These are phyloP conservation scores for Trichoderma atrobrunneum DNA, from an alignment of 2,329 filamentous ascomycete genomes.

Conservation along the genomic window DNA sequence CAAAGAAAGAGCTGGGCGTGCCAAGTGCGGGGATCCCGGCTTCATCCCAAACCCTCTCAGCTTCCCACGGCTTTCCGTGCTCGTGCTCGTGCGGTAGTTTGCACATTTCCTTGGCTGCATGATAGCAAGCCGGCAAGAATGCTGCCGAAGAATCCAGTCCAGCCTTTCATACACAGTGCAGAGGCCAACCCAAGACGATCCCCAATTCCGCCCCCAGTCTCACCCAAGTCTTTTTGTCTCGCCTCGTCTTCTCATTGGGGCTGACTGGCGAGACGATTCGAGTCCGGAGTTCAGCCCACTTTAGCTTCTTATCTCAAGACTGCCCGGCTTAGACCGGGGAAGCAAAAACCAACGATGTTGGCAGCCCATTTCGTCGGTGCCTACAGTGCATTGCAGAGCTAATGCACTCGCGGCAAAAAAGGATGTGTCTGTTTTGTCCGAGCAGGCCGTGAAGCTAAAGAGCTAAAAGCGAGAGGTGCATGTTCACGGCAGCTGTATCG, in stretches of 20 bases:
- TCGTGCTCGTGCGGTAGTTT: neutral
- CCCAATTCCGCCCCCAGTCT: neutral
- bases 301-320: neutral
- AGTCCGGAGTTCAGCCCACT: neutral
- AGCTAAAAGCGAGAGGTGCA: neutral
- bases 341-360: neutral
- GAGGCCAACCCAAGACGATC: neutral
- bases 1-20: neutral
- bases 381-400: neutral
- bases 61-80: neutral
- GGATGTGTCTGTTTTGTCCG: neutral
- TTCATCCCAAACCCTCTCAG: neutral
- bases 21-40: slow-evolving; percentile 8
- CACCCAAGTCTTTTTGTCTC: neutral
- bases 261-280: neutral
- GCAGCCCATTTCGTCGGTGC: neutral
- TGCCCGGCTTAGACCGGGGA: neutral
- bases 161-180: neutral
- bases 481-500: neutral
- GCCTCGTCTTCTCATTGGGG: neutral
- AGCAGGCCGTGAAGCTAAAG: neutral
- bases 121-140: neutral
- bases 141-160: neutral
- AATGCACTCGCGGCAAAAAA: neutral
- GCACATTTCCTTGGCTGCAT: neutral